Evolutionary conservation across 2,329 filamentous ascomycete species (phyloP), one percentile per base, ranked within the genome.

Genomic region (Cladobotryum protrusum): DNA sequence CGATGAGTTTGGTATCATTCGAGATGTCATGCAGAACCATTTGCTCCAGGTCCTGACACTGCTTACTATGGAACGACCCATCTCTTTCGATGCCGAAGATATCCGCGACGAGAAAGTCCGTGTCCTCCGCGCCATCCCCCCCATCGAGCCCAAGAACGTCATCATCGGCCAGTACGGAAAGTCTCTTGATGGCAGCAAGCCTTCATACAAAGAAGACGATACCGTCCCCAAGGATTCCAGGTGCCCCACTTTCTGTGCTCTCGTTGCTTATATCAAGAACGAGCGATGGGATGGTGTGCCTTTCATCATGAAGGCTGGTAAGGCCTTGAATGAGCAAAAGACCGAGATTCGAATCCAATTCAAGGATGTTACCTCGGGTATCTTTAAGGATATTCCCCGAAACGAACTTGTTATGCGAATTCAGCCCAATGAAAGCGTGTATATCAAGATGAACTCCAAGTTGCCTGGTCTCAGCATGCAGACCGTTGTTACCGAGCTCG

Each of bases 391-490:
- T 69, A 99, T 99, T 66, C 95, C 93, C 53, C 87, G 95, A 60
- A 99, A 99, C 77, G 93, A 99, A 76, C 86, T 99, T 58, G 93
- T 99, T 63, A 96, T 99, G 77, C 91, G 93, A 60, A 95, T 99
- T 58, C 93, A 99, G 77, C 93, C 93, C 62, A 99, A 99, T 76
- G 93, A 99, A 80, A 95, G 89, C 67, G 91, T 99, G 59, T 99
- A 99, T 76, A 95, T 97, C 72, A 99, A 99, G 84, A 99, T 99
- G 93, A 99, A 99, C 85, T 97, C 92, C 29, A 99, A 99, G 80
- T 79, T 99, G 52, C 95, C 93, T 17, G 93, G 93, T 63, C 78
- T 99, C 63, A 97, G 90, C 77, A 99, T 97, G 91, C 93, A 99
- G 79, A 99, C 93, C 12, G 93, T 97, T 36, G 89, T 96, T 61